Conservation (phyloP, 192 early-diverging fungal genomes). For the Coemansia biformis region DNA sequence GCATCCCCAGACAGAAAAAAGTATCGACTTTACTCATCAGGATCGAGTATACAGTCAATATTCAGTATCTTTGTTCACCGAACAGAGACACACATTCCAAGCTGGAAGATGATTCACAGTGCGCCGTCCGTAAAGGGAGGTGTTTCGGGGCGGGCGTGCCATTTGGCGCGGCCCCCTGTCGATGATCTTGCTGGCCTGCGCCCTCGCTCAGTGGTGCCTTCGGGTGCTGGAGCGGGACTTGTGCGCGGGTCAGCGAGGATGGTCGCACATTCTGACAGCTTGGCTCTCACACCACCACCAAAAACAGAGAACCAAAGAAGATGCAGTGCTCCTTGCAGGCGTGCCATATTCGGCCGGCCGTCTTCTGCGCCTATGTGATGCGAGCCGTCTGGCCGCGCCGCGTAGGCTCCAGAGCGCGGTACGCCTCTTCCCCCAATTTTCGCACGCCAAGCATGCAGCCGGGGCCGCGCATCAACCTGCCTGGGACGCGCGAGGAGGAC, state of each 20-base stretch:
- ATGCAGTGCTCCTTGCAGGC: too few species aligned
- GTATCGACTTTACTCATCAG: constrained; percentile 45
- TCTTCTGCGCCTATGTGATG: too few species aligned
- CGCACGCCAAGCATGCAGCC: neutral
- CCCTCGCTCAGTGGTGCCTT: neutral
- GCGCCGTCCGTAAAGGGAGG: constrained; percentile 52
- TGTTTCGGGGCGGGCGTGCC: constrained; percentile 3
- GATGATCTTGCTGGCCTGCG: constrained; percentile 6
- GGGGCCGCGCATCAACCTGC: constrained; percentile 19
- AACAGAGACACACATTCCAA: constrained; percentile 43
- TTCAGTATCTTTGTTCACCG: constrained; percentile 51
- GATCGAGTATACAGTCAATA: constrained; percentile 52
- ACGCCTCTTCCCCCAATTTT: too few species aligned
- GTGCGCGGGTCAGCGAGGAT: constrained; percentile 4
- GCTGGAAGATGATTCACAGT: constrained; percentile 47
- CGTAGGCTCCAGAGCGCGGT: neutral
- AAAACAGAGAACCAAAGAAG: neutral
- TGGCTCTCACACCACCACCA: neutral
- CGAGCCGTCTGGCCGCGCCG: neutral
- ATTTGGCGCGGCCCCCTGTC: neutral
- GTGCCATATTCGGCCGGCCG: too few species aligned
- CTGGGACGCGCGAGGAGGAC: constrained; percentile 33
- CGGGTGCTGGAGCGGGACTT: neutral
- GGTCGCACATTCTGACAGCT: constrained; percentile 5
- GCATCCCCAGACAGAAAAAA: neutral